Evolutionary conservation across 139 green algal genomes (phyloP), one percentile per base, ranked within the genome.

Genomic region (Picochlorum sp.): DNA sequence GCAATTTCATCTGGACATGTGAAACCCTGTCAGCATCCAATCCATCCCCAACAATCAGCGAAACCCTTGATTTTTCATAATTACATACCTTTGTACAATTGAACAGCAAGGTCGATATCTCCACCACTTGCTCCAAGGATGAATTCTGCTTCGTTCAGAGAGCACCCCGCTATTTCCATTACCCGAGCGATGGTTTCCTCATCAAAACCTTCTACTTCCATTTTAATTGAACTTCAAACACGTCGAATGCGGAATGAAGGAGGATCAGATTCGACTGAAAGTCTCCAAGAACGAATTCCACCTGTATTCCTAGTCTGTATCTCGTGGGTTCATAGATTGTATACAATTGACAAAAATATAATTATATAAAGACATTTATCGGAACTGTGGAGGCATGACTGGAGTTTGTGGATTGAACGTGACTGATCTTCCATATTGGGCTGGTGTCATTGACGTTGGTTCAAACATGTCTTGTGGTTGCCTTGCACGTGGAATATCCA

Each of bases 371-470:
- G n/a, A 61, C 54, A 21, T 24, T 73, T 64, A 90, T 38, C 84
- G 64, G 73, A 90, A 88, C 13, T 75, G 77, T 13, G 86, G 82
- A 6, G 85, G 86, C 67, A 90, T 74, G 5, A 70, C 73, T 2
- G 85, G 87, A 1, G 74, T 82, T 11, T 74, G 61, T 13, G 85
- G 85, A 69, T 83, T 67, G 62, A 78, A 84, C 2, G 79, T 81
- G 23, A 85, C 65, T 6, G 61, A 76, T 23, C 75, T 69, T 28
- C 74, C 74, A 34, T 81, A 85, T 37, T 79, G 41, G 13, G 45
- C 13, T 8, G 67, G 64, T 6, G 75, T 50, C 2, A 68, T 49
- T 3, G 58, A 76, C 4, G 20, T 18, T 52, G 34, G 37, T 49
- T 21, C 32, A 50, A 50, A 32, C 21, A 62, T 52, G 59, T 66